These are phyloP conservation scores for Hypoxylon fuscum DNA, from an alignment of 495 filamentous ascomycete genomes.

Conservation along the genomic window DNA sequence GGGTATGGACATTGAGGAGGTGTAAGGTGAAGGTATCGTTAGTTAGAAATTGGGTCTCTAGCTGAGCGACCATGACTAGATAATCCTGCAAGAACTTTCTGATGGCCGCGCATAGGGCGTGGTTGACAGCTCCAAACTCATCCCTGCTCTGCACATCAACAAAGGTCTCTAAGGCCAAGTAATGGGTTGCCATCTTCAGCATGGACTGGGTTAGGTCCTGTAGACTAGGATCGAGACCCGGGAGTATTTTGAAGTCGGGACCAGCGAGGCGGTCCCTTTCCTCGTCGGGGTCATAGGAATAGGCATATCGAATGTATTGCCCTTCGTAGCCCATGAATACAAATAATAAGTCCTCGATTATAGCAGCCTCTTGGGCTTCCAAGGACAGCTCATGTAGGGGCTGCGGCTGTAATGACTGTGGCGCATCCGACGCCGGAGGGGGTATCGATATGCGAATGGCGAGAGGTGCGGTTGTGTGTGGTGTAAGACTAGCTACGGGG, in stretches of 20 bases:
- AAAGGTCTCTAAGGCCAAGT: constrained; percentile 88
- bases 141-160: constrained; percentile 92
- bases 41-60: constrained; percentile 90
- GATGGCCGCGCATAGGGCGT: constrained; percentile 92
- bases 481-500: constrained; percentile 80
- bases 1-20: constrained; percentile 87
- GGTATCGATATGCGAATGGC: constrained; percentile 87
- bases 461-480: constrained; percentile 88
- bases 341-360: constrained; percentile 90
- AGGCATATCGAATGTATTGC: constrained; percentile 88
- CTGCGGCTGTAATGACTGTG: constrained; percentile 73
- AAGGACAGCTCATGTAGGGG: constrained; percentile 76
- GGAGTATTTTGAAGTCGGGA: constrained; percentile 78
- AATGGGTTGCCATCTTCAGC: constrained; percentile 95
- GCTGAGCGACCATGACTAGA: constrained; percentile 86
- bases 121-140: constrained; percentile 95
- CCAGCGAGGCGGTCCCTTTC: constrained; percentile 89
- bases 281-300: constrained; percentile 78
- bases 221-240: constrained; percentile 89
- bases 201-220: constrained; percentile 87
- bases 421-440: constrained; percentile 76
- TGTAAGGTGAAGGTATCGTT: constrained; percentile 90
- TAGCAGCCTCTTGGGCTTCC: constrained; percentile 82
- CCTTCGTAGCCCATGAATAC: constrained; percentile 99
- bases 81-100: constrained; percentile 93